Conservation (phyloP, 2,329 filamentous ascomycete species). For the Aureobasidium sp. region DNA sequence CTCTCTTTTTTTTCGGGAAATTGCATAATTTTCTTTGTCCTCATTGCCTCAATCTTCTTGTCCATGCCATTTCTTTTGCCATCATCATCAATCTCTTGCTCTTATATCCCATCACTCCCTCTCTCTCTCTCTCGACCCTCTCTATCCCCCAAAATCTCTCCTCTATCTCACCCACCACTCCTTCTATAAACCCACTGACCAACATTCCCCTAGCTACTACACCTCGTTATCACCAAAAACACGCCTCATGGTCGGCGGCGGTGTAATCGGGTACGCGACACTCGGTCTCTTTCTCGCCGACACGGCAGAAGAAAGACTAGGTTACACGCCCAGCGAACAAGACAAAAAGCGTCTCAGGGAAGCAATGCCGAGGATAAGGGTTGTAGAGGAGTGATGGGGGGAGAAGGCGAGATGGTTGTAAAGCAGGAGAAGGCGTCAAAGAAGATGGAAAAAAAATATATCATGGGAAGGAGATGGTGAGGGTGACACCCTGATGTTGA, state of each 20-base stretch:
- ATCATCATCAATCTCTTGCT: too few relatives aligned
- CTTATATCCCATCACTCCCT: too few relatives aligned
- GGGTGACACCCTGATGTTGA: not conserved
- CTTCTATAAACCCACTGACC: not conserved
- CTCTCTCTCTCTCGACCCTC: too few relatives aligned
- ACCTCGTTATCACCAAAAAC: slow-evolving; percentile 62
- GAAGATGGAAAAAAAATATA: not conserved
- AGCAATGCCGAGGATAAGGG: slow-evolving; percentile 53
- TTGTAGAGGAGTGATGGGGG: slow-evolving; percentile 40
- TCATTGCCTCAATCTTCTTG: too few relatives aligned
- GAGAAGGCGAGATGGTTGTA: not conserved
- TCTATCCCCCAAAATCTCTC: too few relatives aligned
- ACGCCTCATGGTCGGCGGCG: slow-evolving; percentile 62
- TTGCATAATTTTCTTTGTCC: too few relatives aligned
- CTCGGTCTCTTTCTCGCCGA: slow-evolving; percentile 68
- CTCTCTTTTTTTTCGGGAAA: too few relatives aligned
- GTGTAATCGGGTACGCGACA: slow-evolving; percentile 67
- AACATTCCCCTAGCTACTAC: slow-evolving; percentile 40
- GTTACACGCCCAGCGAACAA: slow-evolving; percentile 62
- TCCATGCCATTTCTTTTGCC: too few relatives aligned
- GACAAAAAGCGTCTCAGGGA: slow-evolving; percentile 61
- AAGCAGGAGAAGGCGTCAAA: too few relatives aligned
- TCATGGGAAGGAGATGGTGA: not conserved
- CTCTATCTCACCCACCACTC: too few relatives aligned
- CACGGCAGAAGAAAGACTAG: slow-evolving; percentile 62